These are phyloP conservation scores for Solanum bulbocastanum DNA, from an alignment of 257 asterid genomes.

Conservation along the genomic window DNA sequence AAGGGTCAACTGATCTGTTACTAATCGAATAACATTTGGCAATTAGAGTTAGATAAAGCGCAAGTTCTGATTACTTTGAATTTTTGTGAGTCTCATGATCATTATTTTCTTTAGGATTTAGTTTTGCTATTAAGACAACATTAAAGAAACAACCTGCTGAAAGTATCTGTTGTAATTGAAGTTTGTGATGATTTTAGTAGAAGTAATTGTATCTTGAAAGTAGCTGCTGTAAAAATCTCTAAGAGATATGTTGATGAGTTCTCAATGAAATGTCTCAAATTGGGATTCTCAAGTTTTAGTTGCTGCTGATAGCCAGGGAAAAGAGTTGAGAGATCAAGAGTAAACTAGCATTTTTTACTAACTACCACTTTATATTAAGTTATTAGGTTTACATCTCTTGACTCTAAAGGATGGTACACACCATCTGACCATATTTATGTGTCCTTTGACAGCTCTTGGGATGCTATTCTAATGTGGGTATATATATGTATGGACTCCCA, in stretches of 20 bases:
- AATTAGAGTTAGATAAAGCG: too few species aligned
- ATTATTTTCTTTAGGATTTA: too few species aligned
- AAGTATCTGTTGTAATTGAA: background rate
- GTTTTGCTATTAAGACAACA: background rate
- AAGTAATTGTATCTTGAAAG: background rate
- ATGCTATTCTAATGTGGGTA: too few species aligned
- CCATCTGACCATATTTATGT: background rate
- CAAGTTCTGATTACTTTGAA: background rate
- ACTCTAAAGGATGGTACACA: background rate
- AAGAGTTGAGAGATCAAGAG: constrained; percentile 9
- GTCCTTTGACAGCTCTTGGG: background rate
- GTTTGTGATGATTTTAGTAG: background rate
- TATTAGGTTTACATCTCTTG: background rate
- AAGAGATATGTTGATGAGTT: constrained; percentile 7
- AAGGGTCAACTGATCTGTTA: too few species aligned
- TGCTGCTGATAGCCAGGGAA: background rate
- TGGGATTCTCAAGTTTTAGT: constrained; percentile 34
- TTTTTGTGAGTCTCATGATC: too few species aligned
- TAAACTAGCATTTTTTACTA: too few species aligned
- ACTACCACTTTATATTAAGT: too few species aligned
- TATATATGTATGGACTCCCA: too few species aligned
- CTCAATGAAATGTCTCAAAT: constrained; percentile 22
- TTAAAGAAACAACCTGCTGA: background rate
- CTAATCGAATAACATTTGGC: too few species aligned
- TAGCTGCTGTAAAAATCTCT: constrained; percentile 1